Conservation (phyloP, 768 basidiomycete species). For the Leccinum uliginosum region DNA sequence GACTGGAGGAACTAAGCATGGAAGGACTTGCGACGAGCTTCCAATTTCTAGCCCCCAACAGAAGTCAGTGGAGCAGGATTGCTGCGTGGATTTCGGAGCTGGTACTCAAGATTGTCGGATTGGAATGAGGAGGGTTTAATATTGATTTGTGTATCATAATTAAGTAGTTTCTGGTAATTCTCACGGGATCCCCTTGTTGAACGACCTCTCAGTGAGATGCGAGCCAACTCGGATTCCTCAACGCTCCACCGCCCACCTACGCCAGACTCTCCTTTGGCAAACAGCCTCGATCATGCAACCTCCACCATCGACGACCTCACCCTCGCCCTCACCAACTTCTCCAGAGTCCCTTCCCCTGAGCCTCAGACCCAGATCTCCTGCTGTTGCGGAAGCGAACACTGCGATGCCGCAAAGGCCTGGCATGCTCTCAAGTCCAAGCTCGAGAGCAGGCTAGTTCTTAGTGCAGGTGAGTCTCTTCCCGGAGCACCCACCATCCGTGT, state of each 20-base stretch:
- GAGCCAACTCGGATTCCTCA: slow-evolving; percentile 9
- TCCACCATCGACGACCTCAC: slow-evolving; percentile 79
- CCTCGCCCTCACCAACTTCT: slow-evolving; percentile 64
- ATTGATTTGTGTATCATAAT: slow-evolving; percentile 12
- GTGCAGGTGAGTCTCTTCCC: slow-evolving; percentile 63
- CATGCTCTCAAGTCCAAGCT: slow-evolving; percentile 60
- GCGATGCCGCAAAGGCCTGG: slow-evolving; percentile 64
- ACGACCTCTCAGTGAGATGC: slow-evolving; percentile 26
- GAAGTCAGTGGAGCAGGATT: slow-evolving; percentile 56
- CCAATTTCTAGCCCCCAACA: slow-evolving; percentile 58
- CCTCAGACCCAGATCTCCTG: slow-evolving; percentile 49
- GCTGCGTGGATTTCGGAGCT: slow-evolving; percentile 72
- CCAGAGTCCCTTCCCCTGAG: slow-evolving; percentile 72
- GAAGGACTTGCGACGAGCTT: slow-evolving; percentile 69
- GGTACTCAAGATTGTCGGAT: slow-evolving; percentile 47
- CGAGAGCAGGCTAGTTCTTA: slow-evolving; percentile 74
- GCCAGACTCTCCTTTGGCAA: slow-evolving; percentile 48
- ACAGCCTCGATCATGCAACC: slow-evolving; percentile 48
- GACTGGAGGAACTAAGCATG: slow-evolving; percentile 69
- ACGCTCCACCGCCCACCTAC: slow-evolving; percentile 39
- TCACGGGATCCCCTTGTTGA: slow-evolving; percentile 8
- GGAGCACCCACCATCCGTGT: not conserved
- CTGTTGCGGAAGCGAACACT: slow-evolving; percentile 63
- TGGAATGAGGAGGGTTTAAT: slow-evolving; percentile 23
- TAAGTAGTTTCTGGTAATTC: slow-evolving; percentile 12